Evolutionary conservation across 2,329 filamentous ascomycete genomes (phyloP).

Genomic region (Ophiostoma populinum): DNA sequence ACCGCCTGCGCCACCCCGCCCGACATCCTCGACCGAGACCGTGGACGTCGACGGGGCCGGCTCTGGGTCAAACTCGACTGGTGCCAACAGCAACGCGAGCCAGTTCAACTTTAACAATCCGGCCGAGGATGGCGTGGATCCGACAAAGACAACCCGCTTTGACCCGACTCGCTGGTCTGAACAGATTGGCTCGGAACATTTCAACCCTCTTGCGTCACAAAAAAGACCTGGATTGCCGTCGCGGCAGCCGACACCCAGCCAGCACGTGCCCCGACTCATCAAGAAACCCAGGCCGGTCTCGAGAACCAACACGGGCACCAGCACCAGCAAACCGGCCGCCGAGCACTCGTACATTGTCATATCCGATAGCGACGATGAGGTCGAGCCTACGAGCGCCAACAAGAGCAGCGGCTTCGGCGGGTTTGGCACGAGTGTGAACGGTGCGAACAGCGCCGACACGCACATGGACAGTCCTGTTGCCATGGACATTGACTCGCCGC

Average conservation of each 20-base stretch:
- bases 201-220: slow-evolving; percentile 25
- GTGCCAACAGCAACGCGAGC: too few species aligned
- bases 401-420: slow-evolving; percentile 15
- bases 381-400: slow-evolving; percentile 14
- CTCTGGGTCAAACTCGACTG: too few species aligned
- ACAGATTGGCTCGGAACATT: slow-evolving; percentile 36
- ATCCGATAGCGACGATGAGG: slow-evolving; percentile 28
- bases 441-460: too few species aligned
- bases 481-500: slow-evolving; percentile 48
- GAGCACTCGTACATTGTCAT: slow-evolving; percentile 16
- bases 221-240: slow-evolving; percentile 18
- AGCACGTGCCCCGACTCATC: slow-evolving; percentile 19
- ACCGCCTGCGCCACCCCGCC: slow-evolving; percentile 1
- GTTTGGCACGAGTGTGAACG: neutral
- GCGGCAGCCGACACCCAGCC: slow-evolving; percentile 29
- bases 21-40: slow-evolving; percentile 1
- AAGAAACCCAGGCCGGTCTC: slow-evolving; percentile 45
- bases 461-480: slow-evolving; percentile 33
- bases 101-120: neutral
- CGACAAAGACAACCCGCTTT: slow-evolving; percentile 22
- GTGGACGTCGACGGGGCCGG: too few species aligned
- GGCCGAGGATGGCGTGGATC: slow-evolving; percentile 1
- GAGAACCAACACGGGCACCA: slow-evolving; percentile 13
- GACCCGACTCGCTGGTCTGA: slow-evolving; percentile 36
- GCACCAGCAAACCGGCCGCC: neutral